phyloP scores from a whole-genome alignment of 2,329 filamentous ascomycete genomes.

The Penicillium sp. region DNA sequence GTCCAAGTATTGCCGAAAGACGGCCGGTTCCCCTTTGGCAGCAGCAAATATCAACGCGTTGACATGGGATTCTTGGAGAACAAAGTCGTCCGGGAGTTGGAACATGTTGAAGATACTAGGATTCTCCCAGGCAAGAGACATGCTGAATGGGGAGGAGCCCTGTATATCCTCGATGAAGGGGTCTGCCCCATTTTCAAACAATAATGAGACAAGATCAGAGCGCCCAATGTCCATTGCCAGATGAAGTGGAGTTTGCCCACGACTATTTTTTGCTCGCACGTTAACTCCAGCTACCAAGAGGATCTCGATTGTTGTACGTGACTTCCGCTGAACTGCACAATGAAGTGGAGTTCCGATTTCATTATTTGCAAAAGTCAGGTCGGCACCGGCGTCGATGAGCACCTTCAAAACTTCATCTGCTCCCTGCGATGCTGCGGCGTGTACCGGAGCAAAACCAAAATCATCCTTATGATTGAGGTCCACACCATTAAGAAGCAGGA shows the following conservation, averaged over 20 bases:
- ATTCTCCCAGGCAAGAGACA: conserved; percentile 9
- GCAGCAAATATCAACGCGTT: conserved; percentile 8
- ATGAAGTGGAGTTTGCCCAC: conserved; percentile 7
- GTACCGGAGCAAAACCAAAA: conserved; percentile 4
- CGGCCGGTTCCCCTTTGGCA: background rate
- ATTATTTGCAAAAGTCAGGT: conserved; percentile 5
- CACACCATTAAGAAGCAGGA: conserved; percentile 1
- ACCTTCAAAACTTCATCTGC: conserved; percentile 6
- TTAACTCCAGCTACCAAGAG: conserved; percentile 7
- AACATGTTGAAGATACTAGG: conserved; percentile 6
- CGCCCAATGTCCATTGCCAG: conserved; percentile 9
- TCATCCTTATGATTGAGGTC: conserved; percentile 9
- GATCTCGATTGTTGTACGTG: conserved; percentile 5
- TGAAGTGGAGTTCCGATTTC: conserved; percentile 7
- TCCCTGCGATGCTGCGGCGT: conserved; percentile 1
- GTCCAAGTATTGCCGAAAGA: conserved; percentile 1
- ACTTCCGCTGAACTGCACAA: conserved; percentile 8
- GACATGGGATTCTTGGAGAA: background rate
- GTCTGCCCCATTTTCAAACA: conserved; percentile 10
- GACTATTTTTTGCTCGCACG: conserved; percentile 1
- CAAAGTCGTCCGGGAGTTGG: background rate
- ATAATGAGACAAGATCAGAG: conserved; percentile 3
- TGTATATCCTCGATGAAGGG: conserved; percentile 6
- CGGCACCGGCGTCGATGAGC: conserved; percentile 6
- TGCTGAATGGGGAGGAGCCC: conserved; percentile 8